phyloP scores from a whole-genome alignment of 345 rosid species.

The Populus simonii region DNA sequence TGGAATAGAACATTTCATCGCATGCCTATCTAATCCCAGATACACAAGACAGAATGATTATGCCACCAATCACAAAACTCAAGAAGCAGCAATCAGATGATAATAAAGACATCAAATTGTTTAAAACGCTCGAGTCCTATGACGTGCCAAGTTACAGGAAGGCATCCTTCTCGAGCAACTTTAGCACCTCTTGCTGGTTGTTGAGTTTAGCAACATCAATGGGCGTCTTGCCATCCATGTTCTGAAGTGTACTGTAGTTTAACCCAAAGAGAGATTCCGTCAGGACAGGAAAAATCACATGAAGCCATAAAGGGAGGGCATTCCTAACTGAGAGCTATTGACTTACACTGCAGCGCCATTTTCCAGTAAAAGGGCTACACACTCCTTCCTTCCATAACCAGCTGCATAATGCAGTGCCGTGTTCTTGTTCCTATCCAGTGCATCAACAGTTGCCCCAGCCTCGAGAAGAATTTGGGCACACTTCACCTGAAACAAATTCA shows the following conservation, averaged over 20 bases:
- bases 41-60: neutral
- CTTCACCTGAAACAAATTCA: slow-evolving; percentile 48
- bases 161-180: slow-evolving; percentile 92
- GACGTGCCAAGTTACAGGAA: slow-evolving; percentile 51
- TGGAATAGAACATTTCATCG: neutral
- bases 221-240: slow-evolving; percentile 96
- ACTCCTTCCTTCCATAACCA: slow-evolving; percentile 95
- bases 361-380: slow-evolving; percentile 83
- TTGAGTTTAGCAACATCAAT: slow-evolving; percentile 96
- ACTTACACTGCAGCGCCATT: slow-evolving; percentile 99
- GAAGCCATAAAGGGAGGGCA: neutral
- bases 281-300: neutral
- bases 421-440: slow-evolving; percentile 92
- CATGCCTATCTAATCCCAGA: slow-evolving; percentile 8
- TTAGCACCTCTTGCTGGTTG: slow-evolving; percentile 84
- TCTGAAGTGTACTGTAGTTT: slow-evolving; percentile 73
- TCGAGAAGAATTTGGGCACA: slow-evolving; percentile 88
- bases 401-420: slow-evolving; percentile 97
- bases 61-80: neutral
- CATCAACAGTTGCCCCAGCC: slow-evolving; percentile 86
- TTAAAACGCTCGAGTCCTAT: neutral
- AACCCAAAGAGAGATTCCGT: neutral
- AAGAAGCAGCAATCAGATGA: neutral
- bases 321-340: neutral
- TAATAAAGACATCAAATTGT: neutral